A percentile compares a stretch with the other conserved stretches of the same genome.
phyloP scores from a whole-genome alignment of 169 alveolate species.

The Amoebophrya sp. region DNA sequence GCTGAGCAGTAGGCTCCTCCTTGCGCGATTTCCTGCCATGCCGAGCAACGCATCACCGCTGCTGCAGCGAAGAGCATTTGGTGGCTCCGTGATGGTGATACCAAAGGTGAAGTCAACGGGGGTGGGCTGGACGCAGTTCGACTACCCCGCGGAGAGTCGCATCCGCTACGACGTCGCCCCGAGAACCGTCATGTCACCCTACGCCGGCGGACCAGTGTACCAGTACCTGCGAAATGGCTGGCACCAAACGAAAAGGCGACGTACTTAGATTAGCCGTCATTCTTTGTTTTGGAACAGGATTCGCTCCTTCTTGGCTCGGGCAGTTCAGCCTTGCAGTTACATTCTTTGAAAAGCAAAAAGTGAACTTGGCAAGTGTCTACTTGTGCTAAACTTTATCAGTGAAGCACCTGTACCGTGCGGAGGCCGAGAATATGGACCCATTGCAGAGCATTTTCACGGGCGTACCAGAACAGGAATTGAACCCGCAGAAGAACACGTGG shows the following conservation, averaged over 20 bases:
- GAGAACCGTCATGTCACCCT: neutral
- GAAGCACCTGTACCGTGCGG: neutral
- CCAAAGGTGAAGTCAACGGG: neutral
- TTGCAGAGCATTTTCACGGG: neutral
- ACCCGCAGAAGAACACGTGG: neutral
- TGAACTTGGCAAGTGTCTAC: neutral
- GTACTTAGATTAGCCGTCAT: neutral
- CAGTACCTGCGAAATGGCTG: constrained; percentile 22
- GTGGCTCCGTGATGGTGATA: neutral
- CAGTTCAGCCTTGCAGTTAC: neutral
- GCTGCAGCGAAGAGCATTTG: neutral
- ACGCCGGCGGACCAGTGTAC: constrained; percentile 16
- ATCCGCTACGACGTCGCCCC: neutral
- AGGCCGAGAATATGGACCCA: constrained; percentile 15
- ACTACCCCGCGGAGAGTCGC: neutral
- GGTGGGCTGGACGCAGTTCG: neutral
- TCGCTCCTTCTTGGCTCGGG: neutral
- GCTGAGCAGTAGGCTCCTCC: neutral
- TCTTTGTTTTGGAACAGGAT: neutral
- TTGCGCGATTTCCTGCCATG: neutral
- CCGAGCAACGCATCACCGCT: neutral
- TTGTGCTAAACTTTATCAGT: neutral
- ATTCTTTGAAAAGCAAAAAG: neutral
- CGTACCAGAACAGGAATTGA: constrained; percentile 5
- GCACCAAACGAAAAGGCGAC: neutral